Base-by-base conservation (phyloP, 805 yeast species). In the Scheffersomyces lignosus region DNA sequence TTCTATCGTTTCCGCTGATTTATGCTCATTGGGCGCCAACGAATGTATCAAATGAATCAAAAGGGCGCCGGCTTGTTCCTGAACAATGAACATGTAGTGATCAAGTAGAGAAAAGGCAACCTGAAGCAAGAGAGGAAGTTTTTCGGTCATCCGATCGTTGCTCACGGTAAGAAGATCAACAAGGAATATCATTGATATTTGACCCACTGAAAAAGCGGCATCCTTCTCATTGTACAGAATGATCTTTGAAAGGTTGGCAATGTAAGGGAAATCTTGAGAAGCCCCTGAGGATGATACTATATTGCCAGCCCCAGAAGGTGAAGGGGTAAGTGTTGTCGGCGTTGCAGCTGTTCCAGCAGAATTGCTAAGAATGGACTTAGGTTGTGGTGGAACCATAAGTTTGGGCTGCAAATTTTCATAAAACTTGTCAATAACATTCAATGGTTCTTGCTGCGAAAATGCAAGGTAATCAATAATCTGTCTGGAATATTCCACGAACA, bases 121-220 rank as follows among this genome's bases (percentile, higher is more conserved):
- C 49, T 93, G 98, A 9, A 93, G 58, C 18, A 93, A 60, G 7
- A 87, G 60, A 0, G 98, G 88, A 6, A 90, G 62, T 32, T 78
- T 75, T 1, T 73, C 66, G 33, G 69, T 65, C 46, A 85, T 67
- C 8, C 80, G 65, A 10, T 86, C 91, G 36, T 75, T 77, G 1
- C 87, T 83, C 13, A 78, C 68, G 4, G 84, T 74, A 35, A 88
- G 70, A 29, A 91, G 61, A 54, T 93, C 97, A 2, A 88, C 95
- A 38, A 93, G 62, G 46, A 90, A 83, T 0, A 93, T 81, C 58
- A 87, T 74, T 0, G 96, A 88, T 23, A 93, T 59, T 53, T 93
- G 98, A 3, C 96, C 93, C 35, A 81, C 68, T 0, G 97, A 89
- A 46, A 93, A 85, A 1, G 89, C 79, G 0, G 90, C 80, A 44